These are phyloP conservation scores for Candida railenensis DNA, from an alignment of 805 yeast genomes.

Conservation along the genomic window DNA sequence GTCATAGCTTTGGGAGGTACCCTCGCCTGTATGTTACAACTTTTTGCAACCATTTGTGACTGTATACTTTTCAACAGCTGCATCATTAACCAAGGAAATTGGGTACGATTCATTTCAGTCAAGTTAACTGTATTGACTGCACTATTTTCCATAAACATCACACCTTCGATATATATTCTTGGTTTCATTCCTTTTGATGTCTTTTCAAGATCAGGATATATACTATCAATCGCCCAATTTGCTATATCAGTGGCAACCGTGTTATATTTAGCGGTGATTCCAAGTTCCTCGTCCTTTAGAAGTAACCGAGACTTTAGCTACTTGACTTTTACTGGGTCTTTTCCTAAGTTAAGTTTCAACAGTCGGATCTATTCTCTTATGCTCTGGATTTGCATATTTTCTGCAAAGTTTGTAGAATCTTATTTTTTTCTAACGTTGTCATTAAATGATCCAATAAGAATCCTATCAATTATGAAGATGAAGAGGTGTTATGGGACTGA, in stretches of 20 bases:
- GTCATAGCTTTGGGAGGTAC: constrained; percentile 47
- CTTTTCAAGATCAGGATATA: constrained; percentile 20
- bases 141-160: constrained; percentile 18
- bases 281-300: constrained; percentile 18
- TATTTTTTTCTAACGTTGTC: constrained; percentile 36
- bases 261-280: constrained; percentile 25
- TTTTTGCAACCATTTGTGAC: constrained; percentile 26
- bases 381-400: constrained; percentile 31
- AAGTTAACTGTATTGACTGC: constrained; percentile 15
- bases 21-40: constrained; percentile 32
- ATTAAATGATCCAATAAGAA: constrained; percentile 32
- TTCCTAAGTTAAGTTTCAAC: constrained; percentile 21
- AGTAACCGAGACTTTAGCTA: constrained; percentile 8
- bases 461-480: constrained; percentile 25
- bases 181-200: constrained; percentile 23
- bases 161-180: constrained; percentile 30
- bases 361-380: constrained; percentile 22
- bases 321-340: constrained; percentile 19
- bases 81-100: neutral
- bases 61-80: constrained; percentile 2
- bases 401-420: constrained; percentile 34
- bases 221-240: constrained; percentile 25
- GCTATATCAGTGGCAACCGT: constrained; percentile 26
- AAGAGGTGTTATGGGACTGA: constrained; percentile 27
- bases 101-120: constrained; percentile 13